A percentile compares a stretch with the other conserved stretches of the same genome.
These are phyloP conservation scores for Metschnikowia chrysomelidarum DNA, from an alignment of 805 yeast species.

Conservation along the genomic window DNA sequence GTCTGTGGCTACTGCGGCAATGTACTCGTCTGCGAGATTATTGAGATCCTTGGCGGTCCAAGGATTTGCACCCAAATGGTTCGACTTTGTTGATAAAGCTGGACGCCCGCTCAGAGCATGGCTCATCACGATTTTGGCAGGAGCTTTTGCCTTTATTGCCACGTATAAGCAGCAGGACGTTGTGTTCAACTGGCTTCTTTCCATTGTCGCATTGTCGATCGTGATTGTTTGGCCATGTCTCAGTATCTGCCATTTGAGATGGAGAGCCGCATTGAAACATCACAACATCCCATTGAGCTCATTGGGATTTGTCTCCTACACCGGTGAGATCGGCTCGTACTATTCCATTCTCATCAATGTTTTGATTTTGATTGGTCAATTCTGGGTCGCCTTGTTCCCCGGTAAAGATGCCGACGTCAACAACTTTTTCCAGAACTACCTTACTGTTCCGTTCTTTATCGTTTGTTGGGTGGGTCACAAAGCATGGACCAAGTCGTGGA, in stretches of 20 bases:
- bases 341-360: conserved; percentile 29
- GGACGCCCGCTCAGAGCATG: conserved; percentile 27
- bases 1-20: conserved; percentile 30
- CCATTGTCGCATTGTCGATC: conserved; percentile 28
- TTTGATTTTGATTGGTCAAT: conserved; percentile 39
- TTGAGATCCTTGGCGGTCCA: conserved; percentile 25
- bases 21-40: conserved; percentile 26
- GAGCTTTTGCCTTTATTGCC: conserved; percentile 26
- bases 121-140: conserved; percentile 19
- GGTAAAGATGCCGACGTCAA: conserved; percentile 23
- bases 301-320: conserved; percentile 30
- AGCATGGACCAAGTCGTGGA: conserved; percentile 20
- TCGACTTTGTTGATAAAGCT: conserved; percentile 26
- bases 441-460: conserved; percentile 22
- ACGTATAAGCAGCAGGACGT: conserved; percentile 31
- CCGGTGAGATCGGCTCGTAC: conserved; percentile 39
- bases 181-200: conserved; percentile 31
- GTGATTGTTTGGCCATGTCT: conserved; percentile 26
- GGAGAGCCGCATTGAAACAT: conserved; percentile 26
- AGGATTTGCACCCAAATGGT: conserved; percentile 26
- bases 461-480: conserved; percentile 23
- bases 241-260: conserved; percentile 25
- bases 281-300: conserved; percentile 20
- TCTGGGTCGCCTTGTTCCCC: conserved; percentile 44
- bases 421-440: conserved; percentile 26